phyloP scores from a whole-genome alignment of 129 eudicot genomes.

The Arctium minus region DNA sequence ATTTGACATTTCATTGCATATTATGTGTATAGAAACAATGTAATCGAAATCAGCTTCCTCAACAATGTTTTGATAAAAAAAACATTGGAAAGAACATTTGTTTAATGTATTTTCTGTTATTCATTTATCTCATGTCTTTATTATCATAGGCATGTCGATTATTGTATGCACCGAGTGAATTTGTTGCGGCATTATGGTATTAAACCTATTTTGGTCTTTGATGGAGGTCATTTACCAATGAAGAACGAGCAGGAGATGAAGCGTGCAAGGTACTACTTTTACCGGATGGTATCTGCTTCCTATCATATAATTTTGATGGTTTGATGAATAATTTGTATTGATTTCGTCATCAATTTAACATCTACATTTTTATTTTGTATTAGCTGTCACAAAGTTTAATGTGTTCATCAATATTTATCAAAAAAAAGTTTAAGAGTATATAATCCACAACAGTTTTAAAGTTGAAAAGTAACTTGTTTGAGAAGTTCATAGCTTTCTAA shows the following conservation, averaged over 20 bases:
- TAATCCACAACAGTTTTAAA: background rate
- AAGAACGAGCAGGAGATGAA: conserved; percentile 89
- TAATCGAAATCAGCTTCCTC: background rate
- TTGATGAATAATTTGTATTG: background rate
- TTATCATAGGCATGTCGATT: conserved; percentile 73
- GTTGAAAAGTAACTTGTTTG: background rate
- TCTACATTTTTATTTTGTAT: background rate
- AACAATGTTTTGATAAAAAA: background rate
- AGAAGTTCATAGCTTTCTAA: background rate
- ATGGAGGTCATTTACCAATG: conserved; percentile 95
- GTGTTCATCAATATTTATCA: background rate
- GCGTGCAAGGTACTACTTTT: conserved; percentile 67
- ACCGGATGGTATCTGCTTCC: background rate
- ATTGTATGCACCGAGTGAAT: conserved; percentile 98
- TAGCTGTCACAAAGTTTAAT: background rate
- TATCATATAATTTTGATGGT: background rate
- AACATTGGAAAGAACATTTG: background rate
- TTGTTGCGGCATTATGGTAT: conserved; percentile 86
- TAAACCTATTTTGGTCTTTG: conserved; percentile 85
- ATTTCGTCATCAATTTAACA: background rate
- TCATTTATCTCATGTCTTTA: background rate
- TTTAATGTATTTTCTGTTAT: background rate
- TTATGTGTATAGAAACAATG: background rate
- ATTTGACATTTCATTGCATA: background rate
- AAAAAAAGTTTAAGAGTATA: background rate